Evolutionary conservation across 805 yeast genomes (phyloP).

Genomic region (Zygosaccharomyces gambellarensis): DNA sequence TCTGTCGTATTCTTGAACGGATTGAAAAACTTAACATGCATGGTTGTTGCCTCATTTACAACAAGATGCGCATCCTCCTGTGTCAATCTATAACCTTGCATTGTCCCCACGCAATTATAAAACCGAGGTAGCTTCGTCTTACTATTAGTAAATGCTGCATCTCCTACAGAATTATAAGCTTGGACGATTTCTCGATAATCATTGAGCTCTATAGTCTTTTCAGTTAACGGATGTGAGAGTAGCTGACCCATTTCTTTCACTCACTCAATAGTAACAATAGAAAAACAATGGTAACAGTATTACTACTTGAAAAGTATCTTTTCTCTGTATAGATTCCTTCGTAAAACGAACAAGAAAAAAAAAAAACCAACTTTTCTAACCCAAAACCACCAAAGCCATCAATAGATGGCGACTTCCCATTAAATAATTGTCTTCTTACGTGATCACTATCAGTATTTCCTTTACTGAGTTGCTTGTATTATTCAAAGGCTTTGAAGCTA

Average conservation of each 20-base stretch:
- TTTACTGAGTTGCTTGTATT: background rate
- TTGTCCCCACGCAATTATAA: conserved; percentile 61
- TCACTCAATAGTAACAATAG: background rate
- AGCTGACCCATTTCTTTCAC: conserved; percentile 58
- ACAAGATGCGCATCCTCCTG: conserved; percentile 75
- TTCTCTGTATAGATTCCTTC: background rate
- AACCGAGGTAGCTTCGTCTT: conserved; percentile 34
- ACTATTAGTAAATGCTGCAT: conserved; percentile 3
- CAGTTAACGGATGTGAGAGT: conserved; percentile 69
- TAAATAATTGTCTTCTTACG: background rate
- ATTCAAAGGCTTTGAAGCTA: background rate
- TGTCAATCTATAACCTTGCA: conserved; percentile 71
- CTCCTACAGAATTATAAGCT: conserved; percentile 9
- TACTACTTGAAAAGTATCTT: background rate
- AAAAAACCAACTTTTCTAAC: background rate
- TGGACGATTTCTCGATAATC: conserved; percentile 28
- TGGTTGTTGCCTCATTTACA: conserved; percentile 41
- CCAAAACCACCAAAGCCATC: conserved; percentile 2
- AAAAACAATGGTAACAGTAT: background rate
- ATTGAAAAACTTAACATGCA: conserved; percentile 32
- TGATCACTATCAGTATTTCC: background rate
- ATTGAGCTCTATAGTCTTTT: conserved; percentile 50
- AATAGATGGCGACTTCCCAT: conserved; percentile 1
- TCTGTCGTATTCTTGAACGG: conserved; percentile 29
- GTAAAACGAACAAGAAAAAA: background rate